phyloP scores from a whole-genome alignment of 345 rosid species.

The Barbarea vulgaris region DNA sequence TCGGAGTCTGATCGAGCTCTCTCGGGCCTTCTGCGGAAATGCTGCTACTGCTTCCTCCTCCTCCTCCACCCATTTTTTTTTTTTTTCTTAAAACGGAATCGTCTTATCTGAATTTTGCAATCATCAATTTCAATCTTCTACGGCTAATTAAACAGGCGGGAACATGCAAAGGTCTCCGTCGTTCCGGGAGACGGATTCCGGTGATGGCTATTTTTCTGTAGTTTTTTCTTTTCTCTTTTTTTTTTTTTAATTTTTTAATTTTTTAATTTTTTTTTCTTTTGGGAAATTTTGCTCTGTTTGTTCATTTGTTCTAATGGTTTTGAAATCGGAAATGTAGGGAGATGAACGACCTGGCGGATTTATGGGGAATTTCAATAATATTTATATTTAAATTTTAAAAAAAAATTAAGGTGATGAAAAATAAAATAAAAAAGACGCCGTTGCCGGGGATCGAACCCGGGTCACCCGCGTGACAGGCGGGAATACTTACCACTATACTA shows the following conservation, averaged over 20 bases:
- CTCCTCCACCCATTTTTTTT: too few species aligned
- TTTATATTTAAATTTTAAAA: too few species aligned
- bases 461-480: slow-evolving; percentile 91
- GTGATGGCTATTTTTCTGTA: not conserved
- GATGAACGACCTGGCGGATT: slow-evolving; percentile 41
- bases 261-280: too few species aligned
- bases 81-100: slow-evolving; percentile 21
- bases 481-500: slow-evolving; percentile 87
- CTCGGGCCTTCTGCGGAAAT: slow-evolving; percentile 41
- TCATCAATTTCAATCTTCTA: not conserved
- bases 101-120: not conserved
- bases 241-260: not conserved
- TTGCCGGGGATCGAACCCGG: slow-evolving; percentile 97
- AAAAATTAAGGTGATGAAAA: too few species aligned
- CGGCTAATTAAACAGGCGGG: slow-evolving; percentile 23
- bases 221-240: not conserved
- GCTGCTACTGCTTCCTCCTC: slow-evolving; percentile 45
- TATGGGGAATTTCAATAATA: slow-evolving; percentile 25
- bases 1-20: slow-evolving; percentile 91
- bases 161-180: slow-evolving; percentile 27
- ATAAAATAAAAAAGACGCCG: slow-evolving; percentile 56
- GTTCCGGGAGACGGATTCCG: slow-evolving; percentile 14
- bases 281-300: not conserved
- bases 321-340: slow-evolving; percentile 39
- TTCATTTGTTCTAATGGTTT: slow-evolving; percentile 31